These are phyloP conservation scores for Tuber aestivum DNA, from an alignment of 495 filamentous ascomycete species.

Conservation along the genomic window DNA sequence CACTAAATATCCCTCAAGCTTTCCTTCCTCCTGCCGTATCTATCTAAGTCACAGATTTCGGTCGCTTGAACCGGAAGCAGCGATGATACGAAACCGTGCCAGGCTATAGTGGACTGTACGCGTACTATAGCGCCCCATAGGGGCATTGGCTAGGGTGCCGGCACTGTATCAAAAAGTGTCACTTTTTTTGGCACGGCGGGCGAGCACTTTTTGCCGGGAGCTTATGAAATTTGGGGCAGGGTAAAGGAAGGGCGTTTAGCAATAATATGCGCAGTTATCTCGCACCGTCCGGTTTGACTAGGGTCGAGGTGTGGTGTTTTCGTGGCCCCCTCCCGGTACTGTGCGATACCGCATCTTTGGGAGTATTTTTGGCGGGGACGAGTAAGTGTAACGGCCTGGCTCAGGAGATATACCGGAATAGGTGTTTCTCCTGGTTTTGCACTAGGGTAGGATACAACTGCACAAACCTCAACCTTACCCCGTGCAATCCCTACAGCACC, in stretches of 20 bases:
- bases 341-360: neutral
- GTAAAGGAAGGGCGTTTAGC: neutral
- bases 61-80: neutral
- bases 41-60: neutral
- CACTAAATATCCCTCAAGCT: neutral
- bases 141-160: neutral
- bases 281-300: neutral
- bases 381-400: neutral
- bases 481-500: neutral
- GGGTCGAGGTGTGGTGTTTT: neutral
- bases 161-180: neutral
- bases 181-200: neutral
- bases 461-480: neutral
- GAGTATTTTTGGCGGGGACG: neutral
- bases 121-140: neutral
- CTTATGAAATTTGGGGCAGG: neutral
- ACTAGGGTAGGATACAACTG: neutral
- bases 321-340: neutral
- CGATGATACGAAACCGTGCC: neutral
- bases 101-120: neutral
- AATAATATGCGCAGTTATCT: neutral
- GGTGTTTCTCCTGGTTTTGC: neutral
- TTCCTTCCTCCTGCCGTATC: neutral
- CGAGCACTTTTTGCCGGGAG: constrained; percentile 1
- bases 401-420: neutral